A percentile compares a stretch with the other conserved stretches of the same genome.
Conservation (phyloP, 345 rosid species). For the Pugionium cornutum region DNA sequence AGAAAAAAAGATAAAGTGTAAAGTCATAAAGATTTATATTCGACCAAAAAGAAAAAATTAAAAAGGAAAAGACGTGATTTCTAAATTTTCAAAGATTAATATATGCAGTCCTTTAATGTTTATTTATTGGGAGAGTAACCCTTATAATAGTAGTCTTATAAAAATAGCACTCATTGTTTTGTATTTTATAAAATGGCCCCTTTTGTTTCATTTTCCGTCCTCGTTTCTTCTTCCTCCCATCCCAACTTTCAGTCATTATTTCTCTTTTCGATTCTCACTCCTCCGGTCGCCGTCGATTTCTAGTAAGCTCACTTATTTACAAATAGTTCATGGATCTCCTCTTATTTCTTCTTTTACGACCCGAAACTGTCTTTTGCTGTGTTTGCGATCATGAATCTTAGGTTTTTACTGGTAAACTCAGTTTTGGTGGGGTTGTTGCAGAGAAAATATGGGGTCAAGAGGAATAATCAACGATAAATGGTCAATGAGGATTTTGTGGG, state of each 20-base stretch:
- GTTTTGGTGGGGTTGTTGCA: constrained; percentile 13
- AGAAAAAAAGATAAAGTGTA: too few species aligned
- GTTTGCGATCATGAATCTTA: constrained; percentile 11
- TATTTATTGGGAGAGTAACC: neutral
- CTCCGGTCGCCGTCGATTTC: constrained; percentile 15
- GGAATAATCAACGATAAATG: constrained; percentile 69
- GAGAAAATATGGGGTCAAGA: constrained; percentile 40
- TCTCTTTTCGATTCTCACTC: constrained; percentile 10
- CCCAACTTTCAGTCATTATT: neutral
- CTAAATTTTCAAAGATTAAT: neutral
- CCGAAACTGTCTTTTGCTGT: neutral
- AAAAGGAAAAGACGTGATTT: neutral
- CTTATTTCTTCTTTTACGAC: neutral
- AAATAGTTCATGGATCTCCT: neutral
- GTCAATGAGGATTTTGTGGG: constrained; percentile 80
- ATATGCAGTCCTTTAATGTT: neutral
- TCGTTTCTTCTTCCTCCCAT: constrained; percentile 1
- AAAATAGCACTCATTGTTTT: constrained; percentile 12
- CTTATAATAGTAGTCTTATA: neutral
- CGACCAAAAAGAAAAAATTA: too few species aligned
- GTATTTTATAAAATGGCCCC: constrained; percentile 14
- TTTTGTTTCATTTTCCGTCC: neutral
- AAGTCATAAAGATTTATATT: too few species aligned
- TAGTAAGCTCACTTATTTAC: constrained; percentile 16
- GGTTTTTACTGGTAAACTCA: constrained; percentile 12